Base-by-base conservation (phyloP, 208 protist species). In the Zelonia costaricensis region DNA sequence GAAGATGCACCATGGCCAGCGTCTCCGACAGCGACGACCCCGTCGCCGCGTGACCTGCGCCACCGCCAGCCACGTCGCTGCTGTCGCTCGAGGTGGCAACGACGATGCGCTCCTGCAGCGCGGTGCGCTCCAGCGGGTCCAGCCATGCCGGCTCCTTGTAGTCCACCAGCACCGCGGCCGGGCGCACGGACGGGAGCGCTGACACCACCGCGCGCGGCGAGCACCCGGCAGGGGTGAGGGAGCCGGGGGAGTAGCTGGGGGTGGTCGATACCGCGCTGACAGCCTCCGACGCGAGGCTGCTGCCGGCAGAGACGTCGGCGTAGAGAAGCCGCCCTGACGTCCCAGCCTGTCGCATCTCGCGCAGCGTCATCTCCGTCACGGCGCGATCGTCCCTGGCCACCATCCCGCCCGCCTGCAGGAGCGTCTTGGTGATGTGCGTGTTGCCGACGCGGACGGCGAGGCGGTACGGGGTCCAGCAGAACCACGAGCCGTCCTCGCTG, bases 101-200 rank as follows among this genome's bases (percentile, higher is more conserved):
- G 4, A 62, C 61, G 20, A 93, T 54, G 25, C 79, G 23, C 66
- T 91, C 83, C 52, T 93, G 83, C 42, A 93, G 47, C 7, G 81
- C 78, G 8, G 83, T 88, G 5, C 79, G 76, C 54, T 88, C 73
- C 1, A 76, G 56, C 27, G 57, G 58, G 44, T 90, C 81, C 8
- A 80, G 83, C 62, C 62, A 70, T 13, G 27, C 22, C 18, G 78
- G 71, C 73, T 93, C 87, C 55, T 81, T 83, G 56, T 78, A 76
- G 42, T 91, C 83, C 27, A 88, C 79, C 8, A 78, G 16, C 20
- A 23, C 5, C 12, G 53, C 23, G 23, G 49, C 6, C 1, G 42
- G 25, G 22, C 45, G 2, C 1, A 33, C 22, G 13, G 10, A 4
- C 9, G 20, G 13, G 7, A 23, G 6, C 38, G 13, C 30, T 6